Conservation (phyloP, 441 rosid genomes). For the Macaranga tanarius region DNA sequence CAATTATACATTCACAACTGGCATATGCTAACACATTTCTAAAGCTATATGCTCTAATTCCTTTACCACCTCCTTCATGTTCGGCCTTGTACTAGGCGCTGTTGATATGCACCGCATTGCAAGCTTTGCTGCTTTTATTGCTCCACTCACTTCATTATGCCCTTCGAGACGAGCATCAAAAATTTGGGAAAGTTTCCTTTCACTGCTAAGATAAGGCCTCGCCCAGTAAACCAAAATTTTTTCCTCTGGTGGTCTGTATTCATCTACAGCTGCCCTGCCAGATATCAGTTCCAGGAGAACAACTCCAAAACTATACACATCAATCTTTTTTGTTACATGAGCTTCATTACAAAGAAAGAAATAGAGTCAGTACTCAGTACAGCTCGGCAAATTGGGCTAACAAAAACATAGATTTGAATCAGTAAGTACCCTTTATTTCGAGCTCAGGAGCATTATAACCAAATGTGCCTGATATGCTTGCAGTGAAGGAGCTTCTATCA, state of each 20-base stretch:
- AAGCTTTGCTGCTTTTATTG: slow-evolving; percentile 46
- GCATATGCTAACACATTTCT: neutral
- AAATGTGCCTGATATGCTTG: slow-evolving; percentile 78
- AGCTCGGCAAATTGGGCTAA: neutral
- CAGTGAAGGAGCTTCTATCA: slow-evolving; percentile 63
- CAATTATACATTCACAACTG: too few species aligned
- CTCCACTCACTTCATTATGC: slow-evolving; percentile 48
- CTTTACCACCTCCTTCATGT: slow-evolving; percentile 53
- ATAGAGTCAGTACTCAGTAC: too few species aligned
- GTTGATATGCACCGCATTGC: slow-evolving; percentile 61
- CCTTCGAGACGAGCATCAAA: slow-evolving; percentile 63
- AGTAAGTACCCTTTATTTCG: slow-evolving; percentile 60
- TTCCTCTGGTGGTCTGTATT: slow-evolving; percentile 59
- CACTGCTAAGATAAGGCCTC: slow-evolving; percentile 57
- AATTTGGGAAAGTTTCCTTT: slow-evolving; percentile 50
- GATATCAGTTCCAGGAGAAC: slow-evolving; percentile 73
- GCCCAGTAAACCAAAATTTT: slow-evolving; percentile 87
- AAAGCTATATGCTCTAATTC: slow-evolving; percentile 34
- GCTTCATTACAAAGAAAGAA: slow-evolving; percentile 30
- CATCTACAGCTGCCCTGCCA: slow-evolving; percentile 69
- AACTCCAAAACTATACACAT: slow-evolving; percentile 84
- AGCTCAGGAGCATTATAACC: slow-evolving; percentile 96
- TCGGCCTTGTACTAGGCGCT: slow-evolving; percentile 59
- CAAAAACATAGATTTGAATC: neutral
- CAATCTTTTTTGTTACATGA: slow-evolving; percentile 62